These are phyloP conservation scores for Calophaca sinica DNA, from an alignment of 306 rosid genomes.

Conservation along the genomic window DNA sequence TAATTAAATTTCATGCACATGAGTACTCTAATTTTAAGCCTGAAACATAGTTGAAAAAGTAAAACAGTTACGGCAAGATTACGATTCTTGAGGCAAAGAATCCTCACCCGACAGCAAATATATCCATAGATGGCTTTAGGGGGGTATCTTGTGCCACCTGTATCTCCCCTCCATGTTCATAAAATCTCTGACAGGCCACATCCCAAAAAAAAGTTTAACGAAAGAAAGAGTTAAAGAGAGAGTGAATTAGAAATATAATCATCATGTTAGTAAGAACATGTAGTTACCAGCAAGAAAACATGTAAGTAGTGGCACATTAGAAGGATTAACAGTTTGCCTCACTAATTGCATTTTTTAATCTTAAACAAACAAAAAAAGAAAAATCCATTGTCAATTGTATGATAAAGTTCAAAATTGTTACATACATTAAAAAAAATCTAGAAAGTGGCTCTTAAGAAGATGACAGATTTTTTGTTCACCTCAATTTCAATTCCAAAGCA, in stretches of 20 bases:
- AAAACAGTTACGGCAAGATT: slow-evolving; percentile 27
- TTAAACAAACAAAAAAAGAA: slow-evolving; percentile 17
- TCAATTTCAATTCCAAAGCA: slow-evolving; percentile 3
- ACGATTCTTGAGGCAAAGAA: slow-evolving; percentile 45
- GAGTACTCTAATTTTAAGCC: slow-evolving; percentile 31
- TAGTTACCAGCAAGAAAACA: slow-evolving; percentile 11
- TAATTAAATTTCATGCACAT: slow-evolving; percentile 24
- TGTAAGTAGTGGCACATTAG: neutral
- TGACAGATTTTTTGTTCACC: slow-evolving; percentile 10
- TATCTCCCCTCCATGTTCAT: slow-evolving; percentile 97
- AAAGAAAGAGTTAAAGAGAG: neutral
- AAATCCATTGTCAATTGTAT: neutral
- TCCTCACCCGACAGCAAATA: slow-evolving; percentile 94
- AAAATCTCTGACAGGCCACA: slow-evolving; percentile 73
- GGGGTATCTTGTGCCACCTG: slow-evolving; percentile 90
- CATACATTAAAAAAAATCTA: neutral
- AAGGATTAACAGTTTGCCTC: slow-evolving; percentile 21
- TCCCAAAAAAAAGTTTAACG: slow-evolving; percentile 30
- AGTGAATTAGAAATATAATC: slow-evolving; percentile 21
- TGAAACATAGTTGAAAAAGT: slow-evolving; percentile 32
- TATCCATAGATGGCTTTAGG: slow-evolving; percentile 91
- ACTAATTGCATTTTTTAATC: slow-evolving; percentile 17
- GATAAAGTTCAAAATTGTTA: slow-evolving; percentile 20
- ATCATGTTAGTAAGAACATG: slow-evolving; percentile 29
- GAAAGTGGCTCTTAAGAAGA: slow-evolving; percentile 9